Conservation (phyloP, 1,284 basidiomycete species). For the Fomitopsis betulina region DNA sequence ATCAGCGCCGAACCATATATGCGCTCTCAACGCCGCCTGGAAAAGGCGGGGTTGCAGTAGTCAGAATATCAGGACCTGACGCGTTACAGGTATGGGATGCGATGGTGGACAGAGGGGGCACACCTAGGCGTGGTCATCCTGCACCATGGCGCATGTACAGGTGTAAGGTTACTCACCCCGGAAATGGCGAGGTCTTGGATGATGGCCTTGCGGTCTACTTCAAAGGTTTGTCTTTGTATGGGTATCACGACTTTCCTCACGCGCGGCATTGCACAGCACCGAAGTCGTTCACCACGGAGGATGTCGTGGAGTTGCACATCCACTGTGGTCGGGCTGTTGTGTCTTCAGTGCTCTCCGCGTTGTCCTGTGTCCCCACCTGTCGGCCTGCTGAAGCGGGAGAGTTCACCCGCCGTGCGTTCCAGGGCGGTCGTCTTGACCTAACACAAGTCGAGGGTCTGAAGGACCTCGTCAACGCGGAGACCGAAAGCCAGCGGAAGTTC, state of each 20-base stretch:
- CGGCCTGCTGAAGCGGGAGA: constrained; percentile 83
- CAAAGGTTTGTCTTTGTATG: constrained; percentile 41
- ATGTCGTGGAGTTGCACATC: constrained; percentile 81
- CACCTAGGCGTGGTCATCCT: constrained; percentile 22
- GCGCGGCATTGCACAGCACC: constrained; percentile 38
- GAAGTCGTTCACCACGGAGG: constrained; percentile 78
- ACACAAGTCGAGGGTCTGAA: constrained; percentile 83
- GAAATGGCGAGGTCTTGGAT: constrained; percentile 63
- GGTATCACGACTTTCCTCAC: neutral
- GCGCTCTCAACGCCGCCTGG: constrained; percentile 83
- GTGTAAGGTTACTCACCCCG: constrained; percentile 66
- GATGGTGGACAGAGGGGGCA: constrained; percentile 37
- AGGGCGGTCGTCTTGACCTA: constrained; percentile 75
- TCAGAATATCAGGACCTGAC: constrained; percentile 78
- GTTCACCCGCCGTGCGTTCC: constrained; percentile 81
- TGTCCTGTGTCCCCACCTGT: constrained; percentile 55
- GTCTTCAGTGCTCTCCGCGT: constrained; percentile 58
- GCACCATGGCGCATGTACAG: constrained; percentile 66
- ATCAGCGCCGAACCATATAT: constrained; percentile 74
- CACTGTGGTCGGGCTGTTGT: constrained; percentile 85
- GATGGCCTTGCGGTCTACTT: constrained; percentile 82
- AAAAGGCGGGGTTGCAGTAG: constrained; percentile 76
- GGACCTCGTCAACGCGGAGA: constrained; percentile 83
- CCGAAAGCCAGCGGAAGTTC: constrained; percentile 71
- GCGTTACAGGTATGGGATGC: constrained; percentile 53